phyloP scores from a whole-genome alignment of 371 early-diverging fungal species.

The Zancudomyces culisetae region DNA sequence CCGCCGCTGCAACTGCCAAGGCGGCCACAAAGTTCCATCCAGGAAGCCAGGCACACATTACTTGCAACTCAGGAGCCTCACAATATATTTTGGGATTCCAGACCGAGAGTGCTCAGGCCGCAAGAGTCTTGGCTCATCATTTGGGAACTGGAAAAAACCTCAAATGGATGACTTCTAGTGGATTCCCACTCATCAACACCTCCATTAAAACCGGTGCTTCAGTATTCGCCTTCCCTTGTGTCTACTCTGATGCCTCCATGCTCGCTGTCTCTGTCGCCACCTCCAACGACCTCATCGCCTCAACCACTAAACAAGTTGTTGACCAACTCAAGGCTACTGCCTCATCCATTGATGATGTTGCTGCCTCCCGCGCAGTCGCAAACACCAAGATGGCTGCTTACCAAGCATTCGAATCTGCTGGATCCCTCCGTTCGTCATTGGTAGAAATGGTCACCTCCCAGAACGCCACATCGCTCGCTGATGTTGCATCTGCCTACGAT shows the following conservation, averaged over 20 bases:
- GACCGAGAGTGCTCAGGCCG: slow-evolving; percentile 45
- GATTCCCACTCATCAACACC: slow-evolving; percentile 46
- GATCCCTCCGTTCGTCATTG: slow-evolving; percentile 33
- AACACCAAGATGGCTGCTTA: slow-evolving; percentile 54
- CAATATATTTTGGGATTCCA: slow-evolving; percentile 65
- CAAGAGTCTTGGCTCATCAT: slow-evolving; percentile 56
- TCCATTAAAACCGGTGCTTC: slow-evolving; percentile 35
- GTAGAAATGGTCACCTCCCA: slow-evolving; percentile 42
- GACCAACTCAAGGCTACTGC: slow-evolving; percentile 44
- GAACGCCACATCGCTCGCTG: slow-evolving; percentile 22
- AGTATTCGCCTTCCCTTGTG: slow-evolving; percentile 59
- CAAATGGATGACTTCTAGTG: slow-evolving; percentile 51
- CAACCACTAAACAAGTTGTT: slow-evolving; percentile 44
- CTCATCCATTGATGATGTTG: slow-evolving; percentile 35
- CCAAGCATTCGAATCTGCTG: slow-evolving; percentile 25
- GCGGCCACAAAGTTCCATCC: slow-evolving; percentile 40
- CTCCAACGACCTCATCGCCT: slow-evolving; percentile 32
- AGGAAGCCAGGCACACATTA: slow-evolving; percentile 71
- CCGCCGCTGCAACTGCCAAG: slow-evolving; percentile 26
- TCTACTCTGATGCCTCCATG: slow-evolving; percentile 85
- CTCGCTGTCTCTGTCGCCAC: slow-evolving; percentile 65
- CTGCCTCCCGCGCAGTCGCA: slow-evolving; percentile 61
- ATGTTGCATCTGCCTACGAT: slow-evolving; percentile 34
- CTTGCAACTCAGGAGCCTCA: slow-evolving; percentile 26
- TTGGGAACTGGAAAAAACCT: slow-evolving; percentile 57